These are phyloP conservation scores for peach (Prunus persica) DNA, from an alignment of 306 rosid genomes.

Conservation along the genomic window Prunus_persica_NCBIv2 NC_034011.1:21297501-21298000, in stretches of 20 bases:
- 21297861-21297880: slow-evolving; percentile 7
- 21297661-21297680: slow-evolving; percentile 9
- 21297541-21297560: slow-evolving; percentile 85
- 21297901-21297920: neutral
- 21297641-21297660: slow-evolving; percentile 14
- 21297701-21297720: slow-evolving; percentile 79
- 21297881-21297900: neutral
- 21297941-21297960: slow-evolving; percentile 4
- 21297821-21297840: slow-evolving; percentile 52
- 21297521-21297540: slow-evolving; percentile 75
- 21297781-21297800: slow-evolving; percentile 88
- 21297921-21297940: slow-evolving; percentile 15
- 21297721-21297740: slow-evolving; percentile 80
- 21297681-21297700: slow-evolving; percentile 73
- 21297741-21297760: slow-evolving; percentile 77
- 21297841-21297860: slow-evolving; percentile 17
- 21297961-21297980: slow-evolving; percentile 67
- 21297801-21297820: slow-evolving; percentile 90
- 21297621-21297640: neutral
- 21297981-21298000: slow-evolving; percentile 72
- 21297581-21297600: neutral
- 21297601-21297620: neutral
- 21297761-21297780: slow-evolving; percentile 91
- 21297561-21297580: slow-evolving; percentile 52
- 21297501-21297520: slow-evolving; percentile 85